Evolutionary conservation across 2,329 filamentous ascomycete genomes (phyloP), one percentile per base, ranked within the genome.

Genomic region (Talaromyces albobiverticillius): DNA sequence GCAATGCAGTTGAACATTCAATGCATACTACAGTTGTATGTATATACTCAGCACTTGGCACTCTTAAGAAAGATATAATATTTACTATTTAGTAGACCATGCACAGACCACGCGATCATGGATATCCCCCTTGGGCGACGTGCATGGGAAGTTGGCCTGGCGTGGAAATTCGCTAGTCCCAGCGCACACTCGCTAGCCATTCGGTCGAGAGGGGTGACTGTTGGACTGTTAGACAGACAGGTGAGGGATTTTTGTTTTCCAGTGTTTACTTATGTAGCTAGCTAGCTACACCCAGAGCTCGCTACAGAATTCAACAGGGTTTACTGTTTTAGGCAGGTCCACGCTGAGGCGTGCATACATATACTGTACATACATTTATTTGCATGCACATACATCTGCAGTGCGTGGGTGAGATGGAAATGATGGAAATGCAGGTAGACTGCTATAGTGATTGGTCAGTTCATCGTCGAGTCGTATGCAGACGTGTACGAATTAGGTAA

Each of bases 41-140:
- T n/a, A n/a, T n/a, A n/a, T n/a, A n/a, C n/a, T n/a, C n/a, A n/a
- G n/a, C n/a, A n/a, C n/a, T n/a, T n/a, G n/a, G n/a, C n/a, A n/a
- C n/a, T n/a, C n/a, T n/a, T n/a, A n/a, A n/a, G n/a, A n/a, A n/a
- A n/a, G n/a, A n/a, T n/a, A n/a, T n/a, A n/a, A n/a, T n/a, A n/a
- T n/a, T n/a, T n/a, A n/a, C n/a, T n/a, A n/a, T n/a, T n/a, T n/a
- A n/a, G n/a, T n/a, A n/a, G n/a, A n/a, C n/a, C n/a, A n/a, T n/a
- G 25, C 22, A 45, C 25, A 45, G 25, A 29, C 22, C 42, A 45
- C 38, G 22, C 26, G 14, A 42, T 51, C 29, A 18, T 42, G 14
- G 23, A 36, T 31, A 34, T 50, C 52, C 47, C 26, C 40, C 47
- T 54, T 54, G 40, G 46, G 53, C 53, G 53, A 51, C 31, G 22